phyloP scores from a whole-genome alignment of 371 early-diverging fungal species.

The Chytridium lagenaria region DNA sequence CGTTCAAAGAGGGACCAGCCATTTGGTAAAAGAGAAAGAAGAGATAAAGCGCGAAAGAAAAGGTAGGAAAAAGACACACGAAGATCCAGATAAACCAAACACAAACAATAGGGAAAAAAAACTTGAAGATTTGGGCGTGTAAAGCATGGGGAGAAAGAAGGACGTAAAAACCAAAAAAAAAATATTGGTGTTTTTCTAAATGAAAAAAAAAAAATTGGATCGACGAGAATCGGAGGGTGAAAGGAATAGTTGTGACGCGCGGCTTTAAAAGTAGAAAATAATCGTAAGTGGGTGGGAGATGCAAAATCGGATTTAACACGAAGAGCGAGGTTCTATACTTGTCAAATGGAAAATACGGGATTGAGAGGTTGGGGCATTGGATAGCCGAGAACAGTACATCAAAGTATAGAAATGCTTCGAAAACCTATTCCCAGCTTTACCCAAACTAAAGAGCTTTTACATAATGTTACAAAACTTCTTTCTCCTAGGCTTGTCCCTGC shows the following conservation, averaged over 20 bases:
- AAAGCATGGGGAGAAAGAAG: background rate
- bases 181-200: too few species aligned
- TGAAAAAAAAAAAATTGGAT: background rate
- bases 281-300: background rate
- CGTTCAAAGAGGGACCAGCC: background rate
- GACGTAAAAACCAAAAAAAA: background rate
- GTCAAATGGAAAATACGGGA: background rate
- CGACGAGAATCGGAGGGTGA: background rate
- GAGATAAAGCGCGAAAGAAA: background rate
- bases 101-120: background rate
- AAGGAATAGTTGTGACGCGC: too few species aligned
- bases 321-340: too few species aligned
- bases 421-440: too few species aligned
- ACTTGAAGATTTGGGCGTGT: background rate
- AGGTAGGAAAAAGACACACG: background rate
- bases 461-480: conserved; percentile 1
- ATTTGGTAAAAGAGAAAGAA: background rate
- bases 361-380: background rate
- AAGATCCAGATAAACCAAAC: background rate
- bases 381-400: too few species aligned
- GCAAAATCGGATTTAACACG: too few species aligned
- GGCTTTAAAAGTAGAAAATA: background rate
- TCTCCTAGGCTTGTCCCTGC: conserved; percentile 6
- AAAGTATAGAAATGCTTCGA: too few species aligned
- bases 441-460: too few species aligned